Evolutionary conservation across 1,284 basidiomycete genomes (phyloP).

Genomic region (Trichosporon sp.): DNA sequence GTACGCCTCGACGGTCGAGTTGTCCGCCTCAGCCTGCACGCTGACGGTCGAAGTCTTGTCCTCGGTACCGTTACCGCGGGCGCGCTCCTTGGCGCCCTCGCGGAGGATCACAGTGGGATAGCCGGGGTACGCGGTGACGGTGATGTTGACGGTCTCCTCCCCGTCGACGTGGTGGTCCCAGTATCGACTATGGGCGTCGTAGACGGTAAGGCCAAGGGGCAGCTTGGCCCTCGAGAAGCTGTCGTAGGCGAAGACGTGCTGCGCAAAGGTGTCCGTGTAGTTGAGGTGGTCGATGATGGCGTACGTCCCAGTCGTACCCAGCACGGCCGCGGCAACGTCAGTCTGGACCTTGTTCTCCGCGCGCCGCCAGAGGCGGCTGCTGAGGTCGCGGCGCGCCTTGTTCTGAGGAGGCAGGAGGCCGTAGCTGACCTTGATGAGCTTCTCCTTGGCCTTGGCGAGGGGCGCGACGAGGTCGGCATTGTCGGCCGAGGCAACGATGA

Average conservation of each 20-base stretch:
- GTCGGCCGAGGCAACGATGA: neutral
- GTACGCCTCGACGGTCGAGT: neutral
- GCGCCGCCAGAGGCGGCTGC: constrained; percentile 1
- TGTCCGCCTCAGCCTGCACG: neutral
- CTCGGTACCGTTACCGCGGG: neutral
- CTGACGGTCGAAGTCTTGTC: neutral
- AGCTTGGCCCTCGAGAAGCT: neutral
- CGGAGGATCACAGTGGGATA: neutral
- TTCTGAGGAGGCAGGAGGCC: neutral
- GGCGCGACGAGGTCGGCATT: neutral
- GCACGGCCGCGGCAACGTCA: neutral
- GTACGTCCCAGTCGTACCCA: neutral
- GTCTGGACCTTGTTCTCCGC: neutral
- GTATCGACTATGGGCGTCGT: neutral
- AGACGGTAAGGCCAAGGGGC: neutral
- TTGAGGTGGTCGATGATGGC: neutral
- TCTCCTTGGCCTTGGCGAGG: neutral
- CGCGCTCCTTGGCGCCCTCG: constrained; percentile 6
- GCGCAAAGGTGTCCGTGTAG: neutral
- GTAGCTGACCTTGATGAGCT: neutral
- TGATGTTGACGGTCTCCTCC: neutral
- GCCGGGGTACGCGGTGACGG: neutral
- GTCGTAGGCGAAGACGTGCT: neutral
- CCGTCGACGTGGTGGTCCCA: neutral
- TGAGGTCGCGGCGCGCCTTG: neutral